These are phyloP conservation scores for Quercus rubra DNA, from an alignment of 306 rosid species.

Conservation along the genomic window DNA sequence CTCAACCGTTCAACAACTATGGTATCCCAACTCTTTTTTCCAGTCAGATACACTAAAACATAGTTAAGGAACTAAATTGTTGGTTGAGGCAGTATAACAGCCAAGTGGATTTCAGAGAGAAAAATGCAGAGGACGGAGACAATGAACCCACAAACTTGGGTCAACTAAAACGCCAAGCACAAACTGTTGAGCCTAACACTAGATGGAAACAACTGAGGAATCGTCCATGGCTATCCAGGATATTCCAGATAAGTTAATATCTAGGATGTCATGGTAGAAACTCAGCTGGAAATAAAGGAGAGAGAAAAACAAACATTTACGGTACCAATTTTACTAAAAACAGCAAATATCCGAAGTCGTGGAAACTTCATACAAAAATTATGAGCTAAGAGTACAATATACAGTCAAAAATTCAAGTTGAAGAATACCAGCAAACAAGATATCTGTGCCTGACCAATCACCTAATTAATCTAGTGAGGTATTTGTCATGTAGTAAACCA, in stretches of 20 bases:
- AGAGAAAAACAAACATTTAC: not conserved
- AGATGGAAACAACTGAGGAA: not conserved
- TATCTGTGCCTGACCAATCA: not conserved
- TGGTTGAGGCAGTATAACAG: no score
- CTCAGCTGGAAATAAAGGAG: not conserved
- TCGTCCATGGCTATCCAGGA: not conserved
- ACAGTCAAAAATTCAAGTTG: not conserved
- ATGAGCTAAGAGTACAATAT: not conserved
- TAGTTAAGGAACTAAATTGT: no score
- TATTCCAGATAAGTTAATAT: not conserved
- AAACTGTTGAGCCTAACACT: not conserved
- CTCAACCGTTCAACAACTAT: no score
- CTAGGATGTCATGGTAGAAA: not conserved
- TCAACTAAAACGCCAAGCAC: not conserved
- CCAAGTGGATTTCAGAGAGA: no score
- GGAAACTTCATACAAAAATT: not conserved
- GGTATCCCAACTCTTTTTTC: no score
- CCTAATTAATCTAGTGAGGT: constrained; percentile 11
- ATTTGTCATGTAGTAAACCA: not conserved
- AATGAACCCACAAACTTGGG: not conserved
- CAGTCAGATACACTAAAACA: no score
- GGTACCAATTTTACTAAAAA: not conserved
- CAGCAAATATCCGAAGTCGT: not conserved
- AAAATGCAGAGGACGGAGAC: no score
- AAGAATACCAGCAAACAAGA: not conserved